Percentiles rank a stretch among this genome's conserved stretches.
phyloP scores from a whole-genome alignment of 1,284 basidiomycete genomes.

The Melampsora abietis-canadensis region DNA sequence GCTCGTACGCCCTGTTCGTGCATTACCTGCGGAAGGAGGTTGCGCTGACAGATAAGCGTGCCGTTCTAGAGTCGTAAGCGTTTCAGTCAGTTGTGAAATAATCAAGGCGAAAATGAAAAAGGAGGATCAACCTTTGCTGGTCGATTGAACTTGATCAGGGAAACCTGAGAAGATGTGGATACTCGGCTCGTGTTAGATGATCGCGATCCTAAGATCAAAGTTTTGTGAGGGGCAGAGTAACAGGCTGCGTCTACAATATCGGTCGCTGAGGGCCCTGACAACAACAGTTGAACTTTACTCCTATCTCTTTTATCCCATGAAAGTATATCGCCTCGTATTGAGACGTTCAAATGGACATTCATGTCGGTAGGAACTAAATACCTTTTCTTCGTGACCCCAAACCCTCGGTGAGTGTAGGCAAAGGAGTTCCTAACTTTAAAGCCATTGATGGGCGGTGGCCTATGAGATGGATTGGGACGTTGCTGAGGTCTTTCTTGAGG shows the following conservation, averaged over 20 bases:
- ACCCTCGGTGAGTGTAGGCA: conserved; percentile 12
- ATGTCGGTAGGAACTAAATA: conserved; percentile 22
- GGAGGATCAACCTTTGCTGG: conserved; percentile 5
- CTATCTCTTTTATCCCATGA: conserved; percentile 20
- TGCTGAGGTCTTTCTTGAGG: neutral
- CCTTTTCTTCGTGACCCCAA: conserved; percentile 32
- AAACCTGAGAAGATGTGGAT: conserved; percentile 11
- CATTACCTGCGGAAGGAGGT: conserved; percentile 4
- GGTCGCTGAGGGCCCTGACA: conserved; percentile 18
- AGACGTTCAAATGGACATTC: conserved; percentile 18
- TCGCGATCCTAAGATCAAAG: conserved; percentile 25
- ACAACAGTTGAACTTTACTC: conserved; percentile 17
- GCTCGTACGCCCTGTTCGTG: conserved; percentile 39
- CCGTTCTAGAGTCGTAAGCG: neutral
- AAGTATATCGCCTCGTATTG: conserved; percentile 28
- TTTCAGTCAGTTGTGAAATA: neutral
- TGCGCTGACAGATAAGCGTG: conserved; percentile 1
- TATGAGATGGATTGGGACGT: neutral
- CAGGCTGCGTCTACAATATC: conserved; percentile 40
- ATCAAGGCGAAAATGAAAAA: neutral
- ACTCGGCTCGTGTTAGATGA: neutral
- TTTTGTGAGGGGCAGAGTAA: conserved; percentile 2
- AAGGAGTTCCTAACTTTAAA: neutral
- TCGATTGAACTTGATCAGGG: conserved; percentile 17
- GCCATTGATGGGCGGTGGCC: neutral